Base-by-base conservation (phyloP, 306 rosid species). In the Comarum palustre region DNA sequence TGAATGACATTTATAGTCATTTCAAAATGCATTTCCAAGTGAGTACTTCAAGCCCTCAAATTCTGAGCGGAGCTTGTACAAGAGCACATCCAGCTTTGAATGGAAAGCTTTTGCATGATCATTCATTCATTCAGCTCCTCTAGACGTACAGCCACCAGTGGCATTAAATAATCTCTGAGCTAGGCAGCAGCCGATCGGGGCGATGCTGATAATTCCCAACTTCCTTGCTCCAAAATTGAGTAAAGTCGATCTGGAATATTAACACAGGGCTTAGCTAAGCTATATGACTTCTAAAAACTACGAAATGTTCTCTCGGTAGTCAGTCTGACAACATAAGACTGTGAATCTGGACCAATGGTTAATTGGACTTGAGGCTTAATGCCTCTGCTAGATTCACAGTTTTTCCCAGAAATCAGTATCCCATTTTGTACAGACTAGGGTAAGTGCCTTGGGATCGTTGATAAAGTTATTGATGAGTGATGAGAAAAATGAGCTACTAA, bases 61-160 rank as follows among this genome's bases (percentile, higher is more conserved):
- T 60, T 80, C 45, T 31, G 66, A 27, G 74, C 78, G 76, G 60
- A 80, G 75, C 59, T 41, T 72, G 39, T 0, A 2, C 77, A 76
- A 22, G 10, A 46, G 15, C 12, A 73, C 31, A 22, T 16, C 43
- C 68, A 81, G 10, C 77, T 64, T 67, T 7, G 59, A 11, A 25
- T 76, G 72, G 20, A 81, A 76, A 22, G 43, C 75, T 72, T 50
- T 27, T n/a, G 81, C 77, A 45, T 43, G 68, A 11, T 81, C 54
- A 36, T 76, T 81, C 60, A 76, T 31, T 81, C 54, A 36, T 76
- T 81, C 60, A 76, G 41, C 27, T 50, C 75, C 61, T 72, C 75
- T 71, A 81, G 15, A n/a, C n/a, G n/a, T n/a, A 76, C 81, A 81
- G 1, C 78, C 81, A 13, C 78, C 67, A 19, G 58, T 72, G 16